Evolutionary conservation across 2,329 filamentous ascomycete genomes (phyloP).

Genomic region (Colletotrichum sp.): DNA sequence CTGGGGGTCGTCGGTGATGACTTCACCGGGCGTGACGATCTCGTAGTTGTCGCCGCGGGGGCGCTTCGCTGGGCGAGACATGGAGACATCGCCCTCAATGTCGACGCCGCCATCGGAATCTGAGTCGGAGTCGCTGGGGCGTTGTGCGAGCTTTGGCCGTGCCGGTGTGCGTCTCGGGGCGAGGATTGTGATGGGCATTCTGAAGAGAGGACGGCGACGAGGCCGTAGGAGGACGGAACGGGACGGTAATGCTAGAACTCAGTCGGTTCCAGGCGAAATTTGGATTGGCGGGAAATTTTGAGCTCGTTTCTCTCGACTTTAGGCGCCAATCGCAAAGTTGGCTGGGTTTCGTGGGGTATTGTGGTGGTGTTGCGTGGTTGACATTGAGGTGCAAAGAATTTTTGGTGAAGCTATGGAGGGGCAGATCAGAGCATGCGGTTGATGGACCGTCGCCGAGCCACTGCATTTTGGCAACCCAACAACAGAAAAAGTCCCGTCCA

Average conservation of each 20-base stretch:
- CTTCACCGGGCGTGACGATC: constrained; percentile 87
- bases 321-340: background rate
- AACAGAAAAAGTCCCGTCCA: background rate
- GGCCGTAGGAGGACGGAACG: background rate
- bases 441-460: background rate
- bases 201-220: background rate
- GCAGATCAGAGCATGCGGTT: constrained; percentile 1
- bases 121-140: constrained; percentile 43
- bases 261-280: background rate
- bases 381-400: constrained; percentile 18
- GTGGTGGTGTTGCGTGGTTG: background rate
- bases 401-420: constrained; percentile 21
- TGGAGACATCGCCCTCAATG: constrained; percentile 49
- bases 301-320: background rate
- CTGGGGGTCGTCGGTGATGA: constrained; percentile 89
- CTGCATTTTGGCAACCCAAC: background rate
- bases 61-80: constrained; percentile 45
- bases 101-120: constrained; percentile 53
- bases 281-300: background rate
- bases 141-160: constrained; percentile 13
- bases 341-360: background rate
- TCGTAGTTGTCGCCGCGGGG: constrained; percentile 40
- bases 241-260: background rate
- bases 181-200: constrained; percentile 56
- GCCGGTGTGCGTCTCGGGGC: constrained; percentile 40